Evolutionary conservation across 1,284 basidiomycete genomes (phyloP), one percentile per base, ranked within the genome.

Genomic region (Calocybe gambosa): DNA sequence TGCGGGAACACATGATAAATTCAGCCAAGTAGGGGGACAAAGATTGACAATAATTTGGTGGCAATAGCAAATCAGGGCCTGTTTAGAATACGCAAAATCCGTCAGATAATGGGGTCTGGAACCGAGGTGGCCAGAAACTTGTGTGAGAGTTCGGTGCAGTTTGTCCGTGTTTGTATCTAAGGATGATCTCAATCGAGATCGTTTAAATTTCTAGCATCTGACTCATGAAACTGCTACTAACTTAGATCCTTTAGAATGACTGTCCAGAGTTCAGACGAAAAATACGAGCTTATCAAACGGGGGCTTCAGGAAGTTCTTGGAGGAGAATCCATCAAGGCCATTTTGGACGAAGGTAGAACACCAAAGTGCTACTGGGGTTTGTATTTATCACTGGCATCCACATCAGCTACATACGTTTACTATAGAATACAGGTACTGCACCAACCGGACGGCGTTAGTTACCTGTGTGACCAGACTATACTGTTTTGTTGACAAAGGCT

Each of bases 311-410:
- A 99, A 66, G 85, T 92, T 1, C 81, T 99, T 5, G 89, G 93
- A 35, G 86, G 75, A 6, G 93, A 97, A 46, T 69, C 75, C 42
- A 85, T 99, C 65, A 88, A 90, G 62, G 72, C 80, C 34, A 82
- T 96, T 46, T 74, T 98, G 34, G 75, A 79, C 9, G 89, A 96
- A 59, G 89, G 85, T 28, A 74, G 78, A 59, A 69, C 78, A 37
- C 83, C 82, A 29, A 93, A 85, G 63, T 83, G 82, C 58, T 95
- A 95, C 79, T 96, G 89, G 89, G 93, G 92, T 85, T 57, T 45
- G 83, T 75, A 54, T 39, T 47, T 20, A 40, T 37, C 43, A 18
- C 26, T 47, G 34, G 26, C 18, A 8, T 35, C 36, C 18, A 40
- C 36, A 33, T 39, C 19, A 13, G 4, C 18, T 9, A 23, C 37